Percentiles rank a stretch among this genome's conserved stretches.
Evolutionary conservation across 2,329 filamentous ascomycete species (phyloP).

Genomic region (Colletotrichum incanum): DNA sequence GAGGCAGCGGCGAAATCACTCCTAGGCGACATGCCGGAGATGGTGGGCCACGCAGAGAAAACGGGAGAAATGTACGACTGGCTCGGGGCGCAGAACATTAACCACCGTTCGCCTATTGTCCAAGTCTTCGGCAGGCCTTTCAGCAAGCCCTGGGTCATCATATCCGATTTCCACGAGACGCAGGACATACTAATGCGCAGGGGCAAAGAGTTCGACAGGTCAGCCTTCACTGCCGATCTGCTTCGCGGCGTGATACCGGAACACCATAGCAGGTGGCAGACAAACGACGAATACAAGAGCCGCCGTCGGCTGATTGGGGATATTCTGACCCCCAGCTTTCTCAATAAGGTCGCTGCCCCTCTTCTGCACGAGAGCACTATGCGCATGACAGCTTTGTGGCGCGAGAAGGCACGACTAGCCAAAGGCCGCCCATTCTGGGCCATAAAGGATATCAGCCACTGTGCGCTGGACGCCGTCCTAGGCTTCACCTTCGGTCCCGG

Average conservation of each 20-base stretch:
- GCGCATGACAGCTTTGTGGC: slow-evolving; percentile 54
- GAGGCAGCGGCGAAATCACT: slow-evolving; percentile 15
- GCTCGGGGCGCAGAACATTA: slow-evolving; percentile 48
- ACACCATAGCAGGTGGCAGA: slow-evolving; percentile 52
- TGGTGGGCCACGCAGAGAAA: slow-evolving; percentile 17
- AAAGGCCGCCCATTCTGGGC: slow-evolving; percentile 51
- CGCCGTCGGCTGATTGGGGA: slow-evolving; percentile 55
- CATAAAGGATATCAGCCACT: slow-evolving; percentile 50
- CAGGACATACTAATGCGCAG: slow-evolving; percentile 53
- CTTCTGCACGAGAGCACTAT: slow-evolving; percentile 48
- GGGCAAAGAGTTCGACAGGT: slow-evolving; percentile 53
- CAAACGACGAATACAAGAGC: slow-evolving; percentile 52
- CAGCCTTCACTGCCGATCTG: slow-evolving; percentile 43
- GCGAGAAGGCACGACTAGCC: slow-evolving; percentile 51
- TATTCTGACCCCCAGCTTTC: slow-evolving; percentile 55
- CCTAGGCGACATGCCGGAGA: slow-evolving; percentile 33
- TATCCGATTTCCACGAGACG: slow-evolving; percentile 53
- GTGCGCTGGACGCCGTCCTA: slow-evolving; percentile 52
- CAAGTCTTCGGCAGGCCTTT: slow-evolving; percentile 56
- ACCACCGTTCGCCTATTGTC: slow-evolving; percentile 49
- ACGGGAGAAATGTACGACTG: slow-evolving; percentile 44
- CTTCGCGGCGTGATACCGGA: slow-evolving; percentile 46
- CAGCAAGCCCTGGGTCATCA: slow-evolving; percentile 50
- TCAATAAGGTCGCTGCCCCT: slow-evolving; percentile 45
- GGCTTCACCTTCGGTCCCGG: slow-evolving; percentile 49